phyloP scores from a whole-genome alignment of 257 asterid genomes.

The Ocimum tenuiflorum region DNA sequence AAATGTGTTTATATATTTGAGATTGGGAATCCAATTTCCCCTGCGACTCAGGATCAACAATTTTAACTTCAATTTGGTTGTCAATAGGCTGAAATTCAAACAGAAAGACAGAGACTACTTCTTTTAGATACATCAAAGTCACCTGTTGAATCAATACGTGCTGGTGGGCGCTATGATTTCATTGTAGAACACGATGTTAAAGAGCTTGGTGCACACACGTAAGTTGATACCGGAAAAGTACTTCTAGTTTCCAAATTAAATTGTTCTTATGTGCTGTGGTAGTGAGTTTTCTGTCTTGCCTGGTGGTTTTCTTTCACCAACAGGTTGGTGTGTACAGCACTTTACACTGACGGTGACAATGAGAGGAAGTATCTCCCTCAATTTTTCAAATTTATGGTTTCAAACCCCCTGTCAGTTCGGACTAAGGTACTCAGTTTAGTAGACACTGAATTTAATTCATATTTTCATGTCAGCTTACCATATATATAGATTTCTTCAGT shows the following conservation, averaged over 20 bases:
- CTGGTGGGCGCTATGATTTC: conserved; percentile 96
- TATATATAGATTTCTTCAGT: conserved; percentile 4
- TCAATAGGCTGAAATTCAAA: conserved; percentile 91
- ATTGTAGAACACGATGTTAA: conserved; percentile 98
- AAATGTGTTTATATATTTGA: background rate
- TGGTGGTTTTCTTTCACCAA: conserved; percentile 21
- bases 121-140: conserved; percentile 89
- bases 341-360: conserved; percentile 71
- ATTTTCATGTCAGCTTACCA: background rate
- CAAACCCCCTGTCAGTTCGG: conserved; percentile 94
- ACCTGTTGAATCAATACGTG: conserved; percentile 89
- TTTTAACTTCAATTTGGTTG: conserved; percentile 22
- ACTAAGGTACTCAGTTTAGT: conserved; percentile 91
- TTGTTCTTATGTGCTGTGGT: background rate
- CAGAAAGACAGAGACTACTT: conserved; percentile 89
- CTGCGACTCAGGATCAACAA: conserved; percentile 4
- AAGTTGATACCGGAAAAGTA: conserved; percentile 27
- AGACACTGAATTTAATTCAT: conserved; percentile 5
- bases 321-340: conserved; percentile 97
- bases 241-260: background rate
- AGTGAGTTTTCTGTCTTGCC: conserved; percentile 5
- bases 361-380: conserved; percentile 98
- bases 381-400: conserved; percentile 88
- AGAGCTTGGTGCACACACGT: conserved; percentile 99
- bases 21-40: background rate